Base-by-base conservation (phyloP, 768 basidiomycete species). In the Tricholoma matsutake region DNA sequence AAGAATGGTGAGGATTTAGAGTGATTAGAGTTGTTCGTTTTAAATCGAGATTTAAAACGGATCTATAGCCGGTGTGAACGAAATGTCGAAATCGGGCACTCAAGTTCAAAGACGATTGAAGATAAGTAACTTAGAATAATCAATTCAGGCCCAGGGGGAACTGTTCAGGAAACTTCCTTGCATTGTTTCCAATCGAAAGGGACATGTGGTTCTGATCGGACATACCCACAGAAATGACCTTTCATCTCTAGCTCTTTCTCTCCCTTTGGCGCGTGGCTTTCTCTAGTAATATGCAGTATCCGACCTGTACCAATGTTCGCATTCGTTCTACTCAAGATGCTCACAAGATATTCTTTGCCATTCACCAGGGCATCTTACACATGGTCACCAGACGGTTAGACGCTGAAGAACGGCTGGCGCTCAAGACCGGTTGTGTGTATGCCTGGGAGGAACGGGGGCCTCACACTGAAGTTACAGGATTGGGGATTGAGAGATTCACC, bases 401-500 rank as follows among this genome's bases (percentile, higher is more conserved):
- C 66, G 84, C 88, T 47, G 87, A 90, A 67, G 91, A 93, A 69
- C 84, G 88, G 51, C 76, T 79, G 16, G 83, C 84, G 2, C 74
- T 88, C 58, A 69, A 73, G 25, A 77, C 82, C 14, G 83, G 83
- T 14, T 83, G 82, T 61, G 76, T 80, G 69, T 90, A 81, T 73
- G 83, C 78, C 65, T 87, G 90, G 91, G 91, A 91, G 74, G 90
- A 91, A 69, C 79, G 89, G 53, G 84, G 84, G 22, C 86, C 89
- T 14, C 84, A 86, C 65, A 83, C 83, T 22, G 91, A 91, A 72
- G 83, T 89, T 13, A 89, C 87, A 2, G 89, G 90, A 13, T 79
- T 91, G 32, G 88, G 89, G 31, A 93, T 93, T 69, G 92, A 93
- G 69, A 83, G 91, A 29, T 93, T 91, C 73, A 93, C 91, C 4